Evolutionary conservation across 2,329 filamentous ascomycete genomes (phyloP).

Genomic region (Pleurostoma richardsiae): DNA sequence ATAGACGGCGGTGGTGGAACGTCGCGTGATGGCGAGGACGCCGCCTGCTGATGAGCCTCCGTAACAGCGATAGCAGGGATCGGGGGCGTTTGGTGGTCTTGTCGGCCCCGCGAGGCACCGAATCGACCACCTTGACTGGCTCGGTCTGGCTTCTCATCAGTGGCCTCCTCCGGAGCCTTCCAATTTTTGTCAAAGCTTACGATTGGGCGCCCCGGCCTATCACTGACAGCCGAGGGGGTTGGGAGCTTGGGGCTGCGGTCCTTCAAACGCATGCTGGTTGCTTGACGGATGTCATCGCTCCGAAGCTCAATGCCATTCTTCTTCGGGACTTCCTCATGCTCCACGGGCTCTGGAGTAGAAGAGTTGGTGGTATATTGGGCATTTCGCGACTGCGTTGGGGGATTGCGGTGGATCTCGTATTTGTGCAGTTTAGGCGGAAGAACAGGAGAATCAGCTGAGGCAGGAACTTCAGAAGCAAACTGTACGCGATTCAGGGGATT

Average conservation of each 20-base stretch:
- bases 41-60: conserved; percentile 34
- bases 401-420: conserved; percentile 73
- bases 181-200: conserved; percentile 92
- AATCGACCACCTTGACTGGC: conserved; percentile 9
- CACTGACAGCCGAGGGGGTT: conserved; percentile 84
- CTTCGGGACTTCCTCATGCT: conserved; percentile 44
- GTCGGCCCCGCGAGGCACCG: conserved; percentile 14
- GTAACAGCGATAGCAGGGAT: conserved; percentile 52
- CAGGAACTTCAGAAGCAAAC: conserved; percentile 39
- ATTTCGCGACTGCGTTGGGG: conserved; percentile 77
- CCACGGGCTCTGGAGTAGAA: conserved; percentile 24
- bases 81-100: conserved; percentile 28
- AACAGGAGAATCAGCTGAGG: conserved; percentile 23
- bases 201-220: conserved; percentile 85
- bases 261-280: conserved; percentile 82
- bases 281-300: conserved; percentile 80
- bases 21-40: conserved; percentile 27
- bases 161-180: conserved; percentile 65
- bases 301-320: conserved; percentile 81
- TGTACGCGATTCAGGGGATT: conserved; percentile 63
- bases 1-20: conserved; percentile 34
- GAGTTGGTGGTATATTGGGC: conserved; percentile 71
- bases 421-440: conserved; percentile 34
- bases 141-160: conserved; percentile 64
- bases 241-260: conserved; percentile 85